phyloP scores from a whole-genome alignment of 2,329 filamentous ascomycete species.

The Pseudogymnoascus sp. region DNA sequence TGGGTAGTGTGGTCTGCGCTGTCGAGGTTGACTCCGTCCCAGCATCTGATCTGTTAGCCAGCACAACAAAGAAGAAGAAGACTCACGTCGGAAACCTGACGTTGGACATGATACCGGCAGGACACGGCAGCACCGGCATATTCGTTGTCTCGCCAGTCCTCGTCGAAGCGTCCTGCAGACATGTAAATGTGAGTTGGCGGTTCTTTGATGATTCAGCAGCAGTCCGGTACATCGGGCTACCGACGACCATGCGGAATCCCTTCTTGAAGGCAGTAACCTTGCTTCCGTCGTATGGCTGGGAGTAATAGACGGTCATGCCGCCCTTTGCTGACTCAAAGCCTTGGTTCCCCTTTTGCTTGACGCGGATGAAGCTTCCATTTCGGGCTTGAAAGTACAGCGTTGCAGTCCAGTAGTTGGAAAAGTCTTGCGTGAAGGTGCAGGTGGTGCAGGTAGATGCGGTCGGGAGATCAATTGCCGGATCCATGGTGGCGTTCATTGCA shows the following conservation, averaged over 20 bases:
- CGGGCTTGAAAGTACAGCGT: constrained; percentile 26
- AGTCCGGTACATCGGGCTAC: constrained; percentile 32
- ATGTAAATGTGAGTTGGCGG: constrained; percentile 40
- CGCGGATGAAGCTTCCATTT: constrained; percentile 29
- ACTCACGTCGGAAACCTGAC: constrained; percentile 26
- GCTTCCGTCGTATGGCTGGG: constrained; percentile 25
- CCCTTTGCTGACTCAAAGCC: constrained; percentile 29
- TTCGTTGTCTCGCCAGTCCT: constrained; percentile 33
- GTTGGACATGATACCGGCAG: constrained; percentile 28
- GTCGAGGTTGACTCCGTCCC: constrained; percentile 23
- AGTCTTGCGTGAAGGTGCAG: constrained; percentile 32
- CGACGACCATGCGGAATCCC: constrained; percentile 42
- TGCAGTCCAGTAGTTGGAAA: constrained; percentile 33
- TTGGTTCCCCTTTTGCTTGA: constrained; percentile 30
- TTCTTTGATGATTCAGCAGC: constrained; percentile 32
- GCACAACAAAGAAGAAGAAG: no score
- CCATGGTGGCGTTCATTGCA: constrained; percentile 37
- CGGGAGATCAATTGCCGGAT: constrained; percentile 23
- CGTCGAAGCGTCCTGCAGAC: constrained; percentile 33
- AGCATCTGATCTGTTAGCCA: constrained; percentile 16
- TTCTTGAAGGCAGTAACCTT: constrained; percentile 40
- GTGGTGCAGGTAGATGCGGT: constrained; percentile 28
- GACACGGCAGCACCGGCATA: constrained; percentile 30
- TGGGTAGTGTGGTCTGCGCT: constrained; percentile 19
- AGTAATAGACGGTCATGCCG: constrained; percentile 34